A percentile compares a stretch with the other conserved stretches of the same genome.
Evolutionary conservation across 495 filamentous ascomycete genomes (phyloP).

Genomic region (Penicillium ochrochloron): DNA sequence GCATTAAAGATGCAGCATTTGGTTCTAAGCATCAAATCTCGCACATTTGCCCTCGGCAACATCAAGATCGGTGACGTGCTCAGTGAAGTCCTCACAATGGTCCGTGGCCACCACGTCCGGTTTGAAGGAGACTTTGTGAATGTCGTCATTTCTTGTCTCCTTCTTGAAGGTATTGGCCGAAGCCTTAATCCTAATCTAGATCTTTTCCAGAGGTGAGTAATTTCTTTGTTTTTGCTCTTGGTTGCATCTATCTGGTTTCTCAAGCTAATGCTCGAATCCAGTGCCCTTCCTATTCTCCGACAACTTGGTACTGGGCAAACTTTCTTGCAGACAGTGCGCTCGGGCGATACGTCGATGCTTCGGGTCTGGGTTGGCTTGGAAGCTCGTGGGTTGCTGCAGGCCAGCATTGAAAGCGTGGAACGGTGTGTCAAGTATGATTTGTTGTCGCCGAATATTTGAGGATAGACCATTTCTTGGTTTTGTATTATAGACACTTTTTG

Average conservation of each 20-base stretch:
- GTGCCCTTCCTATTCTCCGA: slow-evolving; percentile 88
- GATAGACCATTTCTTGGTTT: slow-evolving; percentile 2
- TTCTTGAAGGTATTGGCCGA: slow-evolving; percentile 93
- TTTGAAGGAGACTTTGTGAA: slow-evolving; percentile 99
- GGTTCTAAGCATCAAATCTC: slow-evolving; percentile 83
- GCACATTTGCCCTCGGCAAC: slow-evolving; percentile 89
- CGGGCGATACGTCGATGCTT: slow-evolving; percentile 87
- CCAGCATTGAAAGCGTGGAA: slow-evolving; percentile 86
- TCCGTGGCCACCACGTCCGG: slow-evolving; percentile 88
- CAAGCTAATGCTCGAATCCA: slow-evolving; percentile 29
- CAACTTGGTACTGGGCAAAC: slow-evolving; percentile 75
- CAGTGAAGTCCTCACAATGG: slow-evolving; percentile 88
- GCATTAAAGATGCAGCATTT: slow-evolving; percentile 96
- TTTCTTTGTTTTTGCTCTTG: background rate
- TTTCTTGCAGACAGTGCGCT: slow-evolving; percentile 53
- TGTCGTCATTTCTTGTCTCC: slow-evolving; percentile 91
- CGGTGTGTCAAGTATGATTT: slow-evolving; percentile 83
- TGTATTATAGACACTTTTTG: slow-evolving; percentile 12
- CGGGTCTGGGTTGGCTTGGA: slow-evolving; percentile 94
- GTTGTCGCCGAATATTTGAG: slow-evolving; percentile 78
- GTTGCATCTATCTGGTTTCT: background rate
- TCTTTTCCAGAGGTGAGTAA: slow-evolving; percentile 74
- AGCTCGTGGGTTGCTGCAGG: slow-evolving; percentile 83
- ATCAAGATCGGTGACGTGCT: slow-evolving; percentile 97
- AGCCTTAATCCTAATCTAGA: slow-evolving; percentile 85